Percentiles rank a stretch among this genome's conserved stretches.
Conservation (phyloP, 2,329 filamentous ascomycete genomes). For the Plenodomus lindquistii region DNA sequence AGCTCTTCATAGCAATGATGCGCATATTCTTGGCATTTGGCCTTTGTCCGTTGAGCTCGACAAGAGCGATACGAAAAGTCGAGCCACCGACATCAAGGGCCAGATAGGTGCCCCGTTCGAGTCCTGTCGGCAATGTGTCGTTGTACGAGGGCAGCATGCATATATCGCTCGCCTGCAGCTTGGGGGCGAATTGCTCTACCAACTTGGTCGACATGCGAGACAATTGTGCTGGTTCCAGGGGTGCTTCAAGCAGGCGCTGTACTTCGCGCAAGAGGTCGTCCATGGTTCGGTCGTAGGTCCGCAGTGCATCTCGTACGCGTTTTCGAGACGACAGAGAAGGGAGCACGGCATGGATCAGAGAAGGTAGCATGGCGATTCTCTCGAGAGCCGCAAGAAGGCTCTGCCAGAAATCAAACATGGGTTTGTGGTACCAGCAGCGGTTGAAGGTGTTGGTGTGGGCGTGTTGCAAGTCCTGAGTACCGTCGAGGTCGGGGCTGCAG, state of each 20-base stretch:
- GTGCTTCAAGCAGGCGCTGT: constrained; percentile 49
- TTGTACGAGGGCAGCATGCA: constrained; percentile 70
- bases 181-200: constrained; percentile 58
- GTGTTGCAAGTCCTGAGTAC: constrained; percentile 23
- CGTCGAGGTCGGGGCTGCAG: constrained; percentile 27
- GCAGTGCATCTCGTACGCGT: constrained; percentile 44
- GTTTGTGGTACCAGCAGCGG: constrained; percentile 38
- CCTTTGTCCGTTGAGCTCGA: constrained; percentile 57
- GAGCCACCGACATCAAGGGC: constrained; percentile 69
- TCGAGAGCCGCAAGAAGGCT: constrained; percentile 44
- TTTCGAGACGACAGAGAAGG: constrained; percentile 39
- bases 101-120: constrained; percentile 63
- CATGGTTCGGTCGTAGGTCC: constrained; percentile 51
- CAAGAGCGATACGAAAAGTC: constrained; percentile 65
- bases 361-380: constrained; percentile 46
- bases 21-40: constrained; percentile 54
- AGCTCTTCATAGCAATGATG: constrained; percentile 59
- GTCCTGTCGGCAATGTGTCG: constrained; percentile 62
- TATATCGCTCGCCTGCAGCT: constrained; percentile 59
- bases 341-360: constrained; percentile 44
- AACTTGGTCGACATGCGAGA: constrained; percentile 51
- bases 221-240: constrained; percentile 47
- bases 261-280: constrained; percentile 53
- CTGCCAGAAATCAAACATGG: constrained; percentile 48
- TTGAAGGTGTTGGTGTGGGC: constrained; percentile 17